These are phyloP conservation scores for Scheffersomyces quercinus DNA, from an alignment of 1,139 yeast species.

Conservation along the genomic window DNA sequence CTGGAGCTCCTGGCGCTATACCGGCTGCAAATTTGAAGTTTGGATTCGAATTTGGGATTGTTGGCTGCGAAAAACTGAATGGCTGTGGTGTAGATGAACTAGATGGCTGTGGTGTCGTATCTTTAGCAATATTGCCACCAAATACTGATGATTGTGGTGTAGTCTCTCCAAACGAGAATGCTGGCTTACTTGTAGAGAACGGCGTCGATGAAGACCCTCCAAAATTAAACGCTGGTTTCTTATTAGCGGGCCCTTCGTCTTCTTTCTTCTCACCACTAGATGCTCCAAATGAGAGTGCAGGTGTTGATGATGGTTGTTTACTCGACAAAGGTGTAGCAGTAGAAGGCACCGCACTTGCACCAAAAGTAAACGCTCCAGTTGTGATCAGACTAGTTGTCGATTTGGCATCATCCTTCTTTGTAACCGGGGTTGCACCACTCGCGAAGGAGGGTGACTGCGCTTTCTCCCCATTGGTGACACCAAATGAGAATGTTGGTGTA, in stretches of 20 bases:
- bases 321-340: not conserved
- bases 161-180: constrained; percentile 2
- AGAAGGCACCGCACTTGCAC: not conserved
- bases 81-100: constrained; percentile 6
- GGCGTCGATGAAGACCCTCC: constrained; percentile 3
- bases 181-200: not conserved
- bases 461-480: constrained; percentile 5
- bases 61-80: constrained; percentile 2
- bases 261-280: not conserved
- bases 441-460: constrained; percentile 1
- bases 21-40: constrained; percentile 13
- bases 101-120: not conserved
- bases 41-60: constrained; percentile 3
- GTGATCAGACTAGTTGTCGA: constrained; percentile 1
- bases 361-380: not conserved
- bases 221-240: constrained; percentile 4
- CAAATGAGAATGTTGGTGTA: constrained; percentile 10
- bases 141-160: constrained; percentile 3
- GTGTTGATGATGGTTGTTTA: not conserved
- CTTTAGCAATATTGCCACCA: constrained; percentile 13
- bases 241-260: not conserved
- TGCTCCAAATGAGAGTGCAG: constrained; percentile 4
- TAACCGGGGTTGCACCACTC: not conserved
- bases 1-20: constrained; percentile 1
- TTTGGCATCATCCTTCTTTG: constrained; percentile 6